A percentile compares a stretch with the other conserved stretches of the same genome.
Evolutionary conservation across 116 monocot species (phyloP).

Genomic region (Posidonia oceanica): DNA sequence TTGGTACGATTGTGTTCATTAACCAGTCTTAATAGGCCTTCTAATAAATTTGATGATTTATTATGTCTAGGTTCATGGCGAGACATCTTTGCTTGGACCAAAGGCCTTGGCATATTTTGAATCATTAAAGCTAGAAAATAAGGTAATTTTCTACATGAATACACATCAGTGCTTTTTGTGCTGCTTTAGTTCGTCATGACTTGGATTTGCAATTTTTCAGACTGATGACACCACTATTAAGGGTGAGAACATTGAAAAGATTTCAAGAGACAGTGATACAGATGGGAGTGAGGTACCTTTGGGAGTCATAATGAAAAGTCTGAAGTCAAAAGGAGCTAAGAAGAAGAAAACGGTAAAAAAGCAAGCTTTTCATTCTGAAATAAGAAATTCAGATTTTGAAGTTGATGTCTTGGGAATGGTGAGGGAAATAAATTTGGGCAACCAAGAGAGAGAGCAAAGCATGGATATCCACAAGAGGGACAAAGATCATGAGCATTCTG

Average conservation of each 20-base stretch:
- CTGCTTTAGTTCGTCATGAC: not conserved
- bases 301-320: constrained; percentile 70
- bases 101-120: constrained; percentile 68
- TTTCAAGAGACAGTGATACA: constrained; percentile 33
- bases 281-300: constrained; percentile 73
- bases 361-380: constrained; percentile 12
- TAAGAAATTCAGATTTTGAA: constrained; percentile 38
- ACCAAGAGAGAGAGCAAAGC: constrained; percentile 14
- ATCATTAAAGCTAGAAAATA: constrained; percentile 43
- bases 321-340: constrained; percentile 60
- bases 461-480: constrained; percentile 14
- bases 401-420: constrained; percentile 82
- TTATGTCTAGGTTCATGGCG: constrained; percentile 32
- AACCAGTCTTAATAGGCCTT: too few species aligned
- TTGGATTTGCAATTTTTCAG: constrained; percentile 25
- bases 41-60: too few species aligned
- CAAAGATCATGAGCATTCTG: constrained; percentile 6
- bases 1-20: too few species aligned
- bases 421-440: constrained; percentile 79
- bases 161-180: not conserved
- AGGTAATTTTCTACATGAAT: constrained; percentile 12
- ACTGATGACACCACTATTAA: constrained; percentile 17
- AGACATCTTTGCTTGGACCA: constrained; percentile 38
- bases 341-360: constrained; percentile 49
- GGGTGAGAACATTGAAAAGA: constrained; percentile 29